Base-by-base conservation (phyloP, 2,329 filamentous ascomycete species). In the Cercospora zeina region DNA sequence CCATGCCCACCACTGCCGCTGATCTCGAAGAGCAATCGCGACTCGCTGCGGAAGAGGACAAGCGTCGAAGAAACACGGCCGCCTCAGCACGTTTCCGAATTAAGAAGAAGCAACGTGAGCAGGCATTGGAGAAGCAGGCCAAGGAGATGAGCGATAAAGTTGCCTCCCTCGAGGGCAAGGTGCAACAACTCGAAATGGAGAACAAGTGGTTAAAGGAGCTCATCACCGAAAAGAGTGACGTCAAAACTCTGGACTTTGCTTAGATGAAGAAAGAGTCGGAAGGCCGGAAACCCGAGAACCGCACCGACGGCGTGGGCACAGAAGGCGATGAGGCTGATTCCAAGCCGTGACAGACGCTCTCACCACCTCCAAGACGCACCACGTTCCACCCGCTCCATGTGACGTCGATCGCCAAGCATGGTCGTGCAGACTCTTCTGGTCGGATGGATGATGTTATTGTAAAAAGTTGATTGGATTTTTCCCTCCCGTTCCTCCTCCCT, bases 71-170 rank as follows among this genome's bases (percentile, higher is more conserved):
- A 63, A 82, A 82, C 73, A 82, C 80, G 1, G 80, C 80, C 39
- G 80, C 80, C n/a, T 79, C 76, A 60, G 80, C 80, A 14, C 78
- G 80, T 47, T 82, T 82, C 77, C 79, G 80, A 51, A 77, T 82
- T 64, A 82, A 82, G 77, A 82, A 82, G 79, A 82, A 82, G 78
- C 79, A 82, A 71, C 78, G 80, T 50, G 80, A 82, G 71, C 78
- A 80, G 67, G 78, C 77, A 8, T 77, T 82, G 47, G 80, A 82
- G 75, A 79, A 81, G 74, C 77, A 77, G 19, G 76, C 79, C 54
- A 81, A 80, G 72, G 80, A 82, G 57, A 82, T 82, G 78, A 74
- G 74, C 34, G 80, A 82, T 62, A 78, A 79, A 67, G 78, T 81
- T 58, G 72, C 69, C 42, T 65, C 73, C 13, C 74, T 81, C 58